Evolutionary conservation across 345 rosid species (phyloP).

Genomic region (Sonneratia alba): DNA sequence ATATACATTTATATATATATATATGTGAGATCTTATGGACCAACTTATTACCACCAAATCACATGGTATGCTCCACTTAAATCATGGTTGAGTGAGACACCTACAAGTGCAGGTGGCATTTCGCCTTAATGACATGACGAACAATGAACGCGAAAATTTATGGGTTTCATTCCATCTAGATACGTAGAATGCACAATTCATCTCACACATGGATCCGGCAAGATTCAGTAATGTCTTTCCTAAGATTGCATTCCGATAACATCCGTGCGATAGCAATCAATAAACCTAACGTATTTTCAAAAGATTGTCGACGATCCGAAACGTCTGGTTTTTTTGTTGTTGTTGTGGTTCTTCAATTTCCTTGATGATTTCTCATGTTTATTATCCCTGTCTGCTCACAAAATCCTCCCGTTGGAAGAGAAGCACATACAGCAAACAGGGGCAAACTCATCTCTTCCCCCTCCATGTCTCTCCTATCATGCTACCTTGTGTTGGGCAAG

Average conservation of each 20-base stretch:
- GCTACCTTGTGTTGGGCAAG: conserved; percentile 2
- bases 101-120: neutral
- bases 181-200: neutral
- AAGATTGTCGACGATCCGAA: neutral
- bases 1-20: neutral
- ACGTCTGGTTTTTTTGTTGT: neutral
- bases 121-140: neutral
- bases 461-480: neutral
- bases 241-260: too few species aligned
- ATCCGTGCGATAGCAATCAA: too few species aligned
- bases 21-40: neutral
- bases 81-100: neutral
- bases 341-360: neutral
- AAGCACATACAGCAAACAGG: neutral
- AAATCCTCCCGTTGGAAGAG: neutral
- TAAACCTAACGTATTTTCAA: neutral
- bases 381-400: neutral
- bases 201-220: neutral
- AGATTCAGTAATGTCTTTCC: neutral
- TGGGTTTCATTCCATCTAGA: too few species aligned
- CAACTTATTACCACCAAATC: neutral
- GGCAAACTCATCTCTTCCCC: neutral
- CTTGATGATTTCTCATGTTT: neutral
- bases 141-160: neutral
- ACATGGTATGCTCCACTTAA: neutral